Base-by-base conservation (phyloP, 176 grass and related monocot genomes). In the Otatea glauca region DNA sequence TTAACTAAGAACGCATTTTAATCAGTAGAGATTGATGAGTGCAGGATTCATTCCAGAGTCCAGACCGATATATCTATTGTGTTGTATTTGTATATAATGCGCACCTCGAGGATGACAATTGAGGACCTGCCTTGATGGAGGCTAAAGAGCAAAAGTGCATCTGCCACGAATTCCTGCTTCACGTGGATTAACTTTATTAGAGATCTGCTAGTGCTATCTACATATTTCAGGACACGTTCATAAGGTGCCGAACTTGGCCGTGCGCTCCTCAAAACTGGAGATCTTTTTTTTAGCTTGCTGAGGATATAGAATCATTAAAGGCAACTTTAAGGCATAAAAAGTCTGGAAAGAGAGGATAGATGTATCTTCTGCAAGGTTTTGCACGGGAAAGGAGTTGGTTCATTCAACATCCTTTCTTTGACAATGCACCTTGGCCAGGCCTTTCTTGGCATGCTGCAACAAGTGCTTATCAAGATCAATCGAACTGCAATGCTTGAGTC, bases 321-420 rank as follows among this genome's bases (percentile, higher is more conserved):
- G 6, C 15, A 51, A 0, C 23, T 51, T 51, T 73, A 34, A 29
- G 15, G 14, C 24, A 23, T 4, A 29, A 49, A 49, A 32, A 29
- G 45, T 4, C 38, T 75, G 49, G 29, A 50, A 17, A 21, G 17
- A 34, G 5, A 62, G 20, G 25, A 9, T 51, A 25, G 43, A 41
- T 66, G 45, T 66, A 38, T n/a, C 61, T 84, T 84, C 44, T 14
- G 32, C 16, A 20, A 65, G 43, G 41, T 84, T 84, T 56, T 14
- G 32, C 16, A 20, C 65, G 43, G 41, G 68, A 60, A 49, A 23
- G 24, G 25, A 49, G 58, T 45, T 5, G 50, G 10, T 65, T 66
- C 76, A 12, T 20, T 66, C 68, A 37, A 37, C 43, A 38, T 4
- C 7, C 70, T 50, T 50, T 27, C n/a, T 62, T 62, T 9, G 29